Percentiles rank a stretch among this genome's conserved stretches.
Conservation (phyloP, 345 rosid genomes). For the Eucalyptus cladocalyx region DNA sequence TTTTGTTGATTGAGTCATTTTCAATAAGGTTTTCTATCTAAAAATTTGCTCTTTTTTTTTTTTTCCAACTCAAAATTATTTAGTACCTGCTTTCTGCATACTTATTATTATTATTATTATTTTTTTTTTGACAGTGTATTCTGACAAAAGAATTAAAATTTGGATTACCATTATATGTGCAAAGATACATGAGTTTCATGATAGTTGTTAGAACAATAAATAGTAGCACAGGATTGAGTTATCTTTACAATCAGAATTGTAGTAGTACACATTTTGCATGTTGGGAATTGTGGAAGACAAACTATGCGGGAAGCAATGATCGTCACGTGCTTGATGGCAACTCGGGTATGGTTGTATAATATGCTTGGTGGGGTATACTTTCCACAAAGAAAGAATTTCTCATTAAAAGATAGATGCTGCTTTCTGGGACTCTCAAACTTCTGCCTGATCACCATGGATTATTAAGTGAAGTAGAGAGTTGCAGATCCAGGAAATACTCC, state of each 20-base stretch:
- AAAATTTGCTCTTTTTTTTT: neutral
- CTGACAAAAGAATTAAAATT: neutral
- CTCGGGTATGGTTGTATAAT: neutral
- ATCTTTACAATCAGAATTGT: neutral
- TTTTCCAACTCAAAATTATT: neutral
- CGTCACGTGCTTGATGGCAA: neutral
- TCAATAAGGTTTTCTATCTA: neutral
- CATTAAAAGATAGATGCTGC: neutral
- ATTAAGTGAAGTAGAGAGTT: neutral
- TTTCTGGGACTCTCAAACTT: neutral
- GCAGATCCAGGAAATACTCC: conserved; percentile 8
- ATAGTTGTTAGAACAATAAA: neutral
- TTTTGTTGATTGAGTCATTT: neutral
- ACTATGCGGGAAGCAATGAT: neutral
- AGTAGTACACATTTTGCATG: neutral
- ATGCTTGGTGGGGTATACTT: conserved; percentile 9
- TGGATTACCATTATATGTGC: neutral
- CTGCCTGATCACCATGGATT: neutral
- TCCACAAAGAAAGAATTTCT: neutral
- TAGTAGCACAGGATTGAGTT: neutral
- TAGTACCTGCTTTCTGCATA: neutral
- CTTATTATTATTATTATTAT: neutral
- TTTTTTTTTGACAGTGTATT: neutral
- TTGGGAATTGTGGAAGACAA: neutral
- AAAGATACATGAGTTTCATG: neutral